Conservation (phyloP, 805 yeast genomes). For the Saccharomyces paradoxus region DNA sequence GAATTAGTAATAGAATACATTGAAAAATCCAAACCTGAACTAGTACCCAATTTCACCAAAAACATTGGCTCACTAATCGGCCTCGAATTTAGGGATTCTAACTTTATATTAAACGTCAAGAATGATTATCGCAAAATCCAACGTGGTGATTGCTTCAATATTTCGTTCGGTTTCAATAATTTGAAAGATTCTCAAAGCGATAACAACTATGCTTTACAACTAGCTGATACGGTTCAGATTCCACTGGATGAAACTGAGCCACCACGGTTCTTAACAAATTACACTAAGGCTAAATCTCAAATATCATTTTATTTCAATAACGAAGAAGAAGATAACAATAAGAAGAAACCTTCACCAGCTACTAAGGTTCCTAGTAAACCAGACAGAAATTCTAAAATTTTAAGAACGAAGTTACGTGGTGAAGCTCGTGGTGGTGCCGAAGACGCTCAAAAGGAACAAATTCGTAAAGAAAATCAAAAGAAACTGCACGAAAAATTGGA, state of each 20-base stretch:
- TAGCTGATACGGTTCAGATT: constrained; percentile 76
- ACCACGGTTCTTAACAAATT: constrained; percentile 62
- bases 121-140: constrained; percentile 52
- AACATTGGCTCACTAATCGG: constrained; percentile 87
- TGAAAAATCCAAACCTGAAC: constrained; percentile 53
- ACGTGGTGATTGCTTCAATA: constrained; percentile 66
- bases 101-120: constrained; percentile 63
- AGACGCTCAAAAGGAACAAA: constrained; percentile 66
- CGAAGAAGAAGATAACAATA: constrained; percentile 43
- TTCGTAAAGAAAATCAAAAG: constrained; percentile 73
- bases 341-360: constrained; percentile 30
- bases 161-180: constrained; percentile 70
- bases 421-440: constrained; percentile 59
- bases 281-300: constrained; percentile 63
- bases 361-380: constrained; percentile 28
- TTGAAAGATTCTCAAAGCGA: constrained; percentile 44
- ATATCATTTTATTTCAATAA: constrained; percentile 78
- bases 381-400: constrained; percentile 49
- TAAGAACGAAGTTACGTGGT: constrained; percentile 71
- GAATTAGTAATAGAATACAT: constrained; percentile 53
- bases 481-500: constrained; percentile 79
- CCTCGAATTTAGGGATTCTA: constrained; percentile 77
- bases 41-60: constrained; percentile 58
- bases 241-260: constrained; percentile 40
- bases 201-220: constrained; percentile 58